A percentile compares a stretch with the other conserved stretches of the same genome.
These are phyloP conservation scores for Fomitopsis betulina DNA, from an alignment of 1,284 basidiomycete genomes.

Conservation along the genomic window DNA sequence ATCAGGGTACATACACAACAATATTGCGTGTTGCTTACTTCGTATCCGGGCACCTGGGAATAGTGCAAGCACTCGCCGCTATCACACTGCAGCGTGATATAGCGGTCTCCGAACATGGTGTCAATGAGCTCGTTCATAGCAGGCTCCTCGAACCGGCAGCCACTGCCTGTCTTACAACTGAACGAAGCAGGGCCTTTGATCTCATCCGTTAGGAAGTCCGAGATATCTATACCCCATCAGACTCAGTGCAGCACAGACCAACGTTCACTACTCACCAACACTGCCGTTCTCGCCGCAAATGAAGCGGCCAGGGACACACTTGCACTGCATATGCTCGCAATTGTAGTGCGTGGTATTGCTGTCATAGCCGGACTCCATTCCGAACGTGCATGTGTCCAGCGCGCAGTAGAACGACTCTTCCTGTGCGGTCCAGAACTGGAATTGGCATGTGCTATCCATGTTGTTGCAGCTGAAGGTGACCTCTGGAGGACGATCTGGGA, in stretches of 20 bases:
- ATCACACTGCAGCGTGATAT: constrained; percentile 84
- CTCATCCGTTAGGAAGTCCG: constrained; percentile 86
- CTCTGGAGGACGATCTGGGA: constrained; percentile 85
- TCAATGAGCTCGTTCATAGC: constrained; percentile 95
- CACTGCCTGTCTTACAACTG: constrained; percentile 70
- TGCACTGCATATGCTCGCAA: constrained; percentile 84
- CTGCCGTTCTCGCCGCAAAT: constrained; percentile 95
- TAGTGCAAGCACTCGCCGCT: constrained; percentile 94
- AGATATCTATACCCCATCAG: constrained; percentile 65
- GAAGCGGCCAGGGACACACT: constrained; percentile 89
- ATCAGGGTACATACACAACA: neutral
- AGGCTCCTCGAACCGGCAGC: constrained; percentile 90
- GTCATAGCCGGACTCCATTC: constrained; percentile 51
- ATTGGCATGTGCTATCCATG: constrained; percentile 64
- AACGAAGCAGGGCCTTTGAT: constrained; percentile 92
- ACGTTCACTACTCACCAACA: constrained; percentile 59
- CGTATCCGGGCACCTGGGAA: constrained; percentile 91
- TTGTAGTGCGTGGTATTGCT: constrained; percentile 72
- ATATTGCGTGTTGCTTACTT: constrained; percentile 42
- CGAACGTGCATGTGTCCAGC: constrained; percentile 62
- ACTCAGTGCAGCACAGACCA: neutral
- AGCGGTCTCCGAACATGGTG: constrained; percentile 88
- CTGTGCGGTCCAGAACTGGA: constrained; percentile 97
- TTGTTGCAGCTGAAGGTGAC: constrained; percentile 90
- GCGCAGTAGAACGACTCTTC: constrained; percentile 96